These are phyloP conservation scores for Groenewaldozyma sp. DNA, from an alignment of 1,139 yeast genomes.

Conservation along the genomic window DNA sequence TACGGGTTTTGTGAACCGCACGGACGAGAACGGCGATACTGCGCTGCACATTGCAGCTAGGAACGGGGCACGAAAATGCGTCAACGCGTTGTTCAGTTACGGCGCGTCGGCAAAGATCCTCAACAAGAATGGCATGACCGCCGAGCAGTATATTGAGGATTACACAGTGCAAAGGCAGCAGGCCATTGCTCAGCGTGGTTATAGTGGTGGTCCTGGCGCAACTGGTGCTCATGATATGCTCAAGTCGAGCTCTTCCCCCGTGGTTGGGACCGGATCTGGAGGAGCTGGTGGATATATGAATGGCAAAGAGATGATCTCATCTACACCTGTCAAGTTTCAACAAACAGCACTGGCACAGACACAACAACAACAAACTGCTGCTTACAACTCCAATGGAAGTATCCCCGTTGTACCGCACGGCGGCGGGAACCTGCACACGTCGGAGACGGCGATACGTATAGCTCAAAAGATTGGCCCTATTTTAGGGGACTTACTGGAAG, in stretches of 20 bases:
- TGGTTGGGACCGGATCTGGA: slow-evolving; percentile 1
- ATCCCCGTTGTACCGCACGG: slow-evolving; percentile 3
- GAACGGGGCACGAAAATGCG: slow-evolving; percentile 64
- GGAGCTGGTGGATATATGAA: not conserved
- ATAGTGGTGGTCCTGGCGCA: slow-evolving; percentile 5
- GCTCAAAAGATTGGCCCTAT: slow-evolving; percentile 37
- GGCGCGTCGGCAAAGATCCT: slow-evolving; percentile 64
- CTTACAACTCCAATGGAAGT: slow-evolving; percentile 1
- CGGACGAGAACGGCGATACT: slow-evolving; percentile 78
- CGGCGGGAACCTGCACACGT: slow-evolving; percentile 21
- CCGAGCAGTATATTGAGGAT: slow-evolving; percentile 57
- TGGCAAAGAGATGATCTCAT: not conserved
- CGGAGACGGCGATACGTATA: slow-evolving; percentile 44
- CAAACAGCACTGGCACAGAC: not conserved
- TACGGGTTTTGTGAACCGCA: slow-evolving; percentile 55
- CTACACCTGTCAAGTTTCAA: not conserved
- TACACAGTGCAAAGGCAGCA: slow-evolving; percentile 29
- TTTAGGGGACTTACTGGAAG: slow-evolving; percentile 40
- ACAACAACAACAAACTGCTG: not conserved
- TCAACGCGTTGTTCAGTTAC: slow-evolving; percentile 60
- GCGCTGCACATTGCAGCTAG: slow-evolving; percentile 78
- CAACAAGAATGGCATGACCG: slow-evolving; percentile 63
- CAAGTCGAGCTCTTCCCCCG: slow-evolving; percentile 23
- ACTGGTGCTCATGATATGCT: slow-evolving; percentile 10
- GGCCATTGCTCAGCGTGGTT: slow-evolving; percentile 8